Evolutionary conservation across 345 rosid species (phyloP), one percentile per base, ranked within the genome.

Genomic region (Garcia nutans): DNA sequence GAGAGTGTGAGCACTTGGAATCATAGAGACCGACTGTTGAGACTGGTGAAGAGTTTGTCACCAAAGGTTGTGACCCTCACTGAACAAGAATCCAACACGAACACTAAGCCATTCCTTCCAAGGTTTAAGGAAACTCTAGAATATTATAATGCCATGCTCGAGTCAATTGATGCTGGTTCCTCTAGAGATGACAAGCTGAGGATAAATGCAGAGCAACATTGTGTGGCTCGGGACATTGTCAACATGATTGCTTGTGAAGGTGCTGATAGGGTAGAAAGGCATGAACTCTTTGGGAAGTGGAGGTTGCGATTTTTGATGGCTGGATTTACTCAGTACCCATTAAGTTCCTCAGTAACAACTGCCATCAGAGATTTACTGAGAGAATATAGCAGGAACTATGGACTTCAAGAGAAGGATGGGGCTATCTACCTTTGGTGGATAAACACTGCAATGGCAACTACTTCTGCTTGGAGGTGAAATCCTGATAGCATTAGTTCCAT

Each of bases 161-260:
- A 92, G 82, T 89, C 90, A 41, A 92, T 90, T 52, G 96, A 89
- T 73, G 93, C 74, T 13, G 89, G 81, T 3, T 55, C 88, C 42
- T 77, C 89, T 23, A 79, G 89, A 82, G 86, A 89, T 61, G 93
- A 88, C 84, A 85, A 77, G 81, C 86, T 84, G 81, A 85, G 93
- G 70, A 90, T 92, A 69, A 89, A 83, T 7, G 92, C 96, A 10
- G 97, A 92, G 85, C 96, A 90, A 76, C 91, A 92, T 73, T 90
- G 97, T 49, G 93, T 90, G 70, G 97, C 97, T 56, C 85, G 96
- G 41, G 96, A 92, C 84, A 92, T 90, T 55, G 96, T 90, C 71
- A 92, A 90, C 77, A 89, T 92, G 97, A 87, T 92, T 70, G 96
- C 96, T 52, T 92, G 96, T 44, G 97, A 92, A 85, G 91, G 78